These are phyloP conservation scores for Lippia alba DNA, from an alignment of 305 asterid species.

Conservation along the genomic window DNA sequence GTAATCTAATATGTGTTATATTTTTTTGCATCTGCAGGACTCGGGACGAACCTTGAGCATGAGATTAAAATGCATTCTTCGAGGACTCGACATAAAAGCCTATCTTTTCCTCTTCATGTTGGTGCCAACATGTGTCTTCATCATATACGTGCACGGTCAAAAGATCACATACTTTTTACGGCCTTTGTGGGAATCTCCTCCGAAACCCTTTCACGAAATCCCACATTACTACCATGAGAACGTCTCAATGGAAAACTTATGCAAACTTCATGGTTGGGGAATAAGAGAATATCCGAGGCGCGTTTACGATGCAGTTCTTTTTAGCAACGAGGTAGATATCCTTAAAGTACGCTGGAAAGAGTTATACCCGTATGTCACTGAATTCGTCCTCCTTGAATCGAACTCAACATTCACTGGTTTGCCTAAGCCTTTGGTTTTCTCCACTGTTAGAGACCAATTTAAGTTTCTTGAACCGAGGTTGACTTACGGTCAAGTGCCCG, in stretches of 20 bases:
- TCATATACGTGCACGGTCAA: constrained; percentile 68
- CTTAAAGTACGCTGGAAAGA: constrained; percentile 75
- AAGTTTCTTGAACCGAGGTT: constrained; percentile 65
- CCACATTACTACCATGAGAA: constrained; percentile 80
- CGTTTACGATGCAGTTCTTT: constrained; percentile 74
- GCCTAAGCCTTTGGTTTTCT: constrained; percentile 64
- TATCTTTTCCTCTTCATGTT: constrained; percentile 45
- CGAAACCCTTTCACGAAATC: constrained; percentile 71
- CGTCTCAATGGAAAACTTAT: constrained; percentile 69
- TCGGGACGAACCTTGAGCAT: constrained; percentile 51
- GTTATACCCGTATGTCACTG: constrained; percentile 64
- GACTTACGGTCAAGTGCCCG: constrained; percentile 74
- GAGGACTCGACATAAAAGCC: constrained; percentile 70
- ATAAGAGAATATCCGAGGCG: constrained; percentile 79
- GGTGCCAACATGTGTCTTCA: constrained; percentile 53
- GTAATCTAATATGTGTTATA: not conserved
- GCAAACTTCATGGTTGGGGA: constrained; percentile 78
- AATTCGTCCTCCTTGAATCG: constrained; percentile 73
- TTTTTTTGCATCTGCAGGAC: constrained; percentile 47
- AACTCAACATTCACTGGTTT: constrained; percentile 81
- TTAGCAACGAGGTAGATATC: constrained; percentile 75
- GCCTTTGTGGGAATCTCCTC: constrained; percentile 84
- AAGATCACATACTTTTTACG: constrained; percentile 76
- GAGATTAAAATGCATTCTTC: constrained; percentile 68
- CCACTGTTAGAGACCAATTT: constrained; percentile 51